A percentile compares a stretch with the other conserved stretches of the same genome.
phyloP scores from a whole-genome alignment of 2,329 filamentous ascomycete genomes.

The Hawksworthiomyces lignivorus region DNA sequence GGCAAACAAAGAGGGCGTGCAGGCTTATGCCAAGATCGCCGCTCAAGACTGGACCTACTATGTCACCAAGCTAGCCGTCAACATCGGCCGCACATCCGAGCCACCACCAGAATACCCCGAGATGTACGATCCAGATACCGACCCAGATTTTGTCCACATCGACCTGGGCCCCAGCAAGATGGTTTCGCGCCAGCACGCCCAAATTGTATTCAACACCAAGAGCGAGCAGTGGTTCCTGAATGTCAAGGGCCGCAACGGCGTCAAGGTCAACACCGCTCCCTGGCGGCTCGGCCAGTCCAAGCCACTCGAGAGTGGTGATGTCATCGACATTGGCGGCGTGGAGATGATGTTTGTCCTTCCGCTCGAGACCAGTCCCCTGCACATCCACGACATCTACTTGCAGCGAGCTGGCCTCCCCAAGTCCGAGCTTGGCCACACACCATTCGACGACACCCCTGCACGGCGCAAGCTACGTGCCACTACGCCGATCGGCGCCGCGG shows the following conservation, averaged over 20 bases:
- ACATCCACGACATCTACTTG: slow-evolving; percentile 61
- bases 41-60: slow-evolving; percentile 81
- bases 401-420: slow-evolving; percentile 54
- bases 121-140: slow-evolving; percentile 35
- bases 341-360: slow-evolving; percentile 99
- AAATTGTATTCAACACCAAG: slow-evolving; percentile 64
- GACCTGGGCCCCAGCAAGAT: slow-evolving; percentile 81
- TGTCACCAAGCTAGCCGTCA: slow-evolving; percentile 64
- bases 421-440: slow-evolving; percentile 16
- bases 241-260: slow-evolving; percentile 86
- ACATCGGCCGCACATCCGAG: slow-evolving; percentile 66
- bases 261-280: slow-evolving; percentile 69
- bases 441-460: slow-evolving; percentile 6
- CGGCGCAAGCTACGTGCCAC: slow-evolving; percentile 13
- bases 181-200: slow-evolving; percentile 68
- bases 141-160: slow-evolving; percentile 62
- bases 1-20: slow-evolving; percentile 52
- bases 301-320: slow-evolving; percentile 72
- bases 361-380: slow-evolving; percentile 56
- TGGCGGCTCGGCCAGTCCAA: slow-evolving; percentile 61
- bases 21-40: slow-evolving; percentile 75
- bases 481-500: slow-evolving; percentile 15
- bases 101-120: slow-evolving; percentile 25
- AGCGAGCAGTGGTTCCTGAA: slow-evolving; percentile 71
- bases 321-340: slow-evolving; percentile 83